phyloP scores from a whole-genome alignment of 2,329 filamentous ascomycete genomes.

The Ascochyta lentis region DNA sequence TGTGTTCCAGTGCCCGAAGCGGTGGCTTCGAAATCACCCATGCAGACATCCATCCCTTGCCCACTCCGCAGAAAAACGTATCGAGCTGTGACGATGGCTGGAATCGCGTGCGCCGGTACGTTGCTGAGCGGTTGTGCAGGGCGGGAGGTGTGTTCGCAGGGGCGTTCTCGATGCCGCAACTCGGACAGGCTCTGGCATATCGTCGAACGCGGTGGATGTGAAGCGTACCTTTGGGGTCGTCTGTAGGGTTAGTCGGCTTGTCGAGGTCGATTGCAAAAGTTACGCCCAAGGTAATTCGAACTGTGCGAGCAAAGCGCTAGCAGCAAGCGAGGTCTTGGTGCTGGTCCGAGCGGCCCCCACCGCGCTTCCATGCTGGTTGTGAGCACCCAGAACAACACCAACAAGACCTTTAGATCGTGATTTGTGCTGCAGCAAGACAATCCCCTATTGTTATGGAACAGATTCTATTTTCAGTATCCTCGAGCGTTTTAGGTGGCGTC shows the following conservation, averaged over 20 bases:
- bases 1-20: slow-evolving; percentile 21
- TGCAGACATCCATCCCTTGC: slow-evolving; percentile 7
- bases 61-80: slow-evolving; percentile 20
- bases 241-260: slow-evolving; percentile 43
- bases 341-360: neutral
- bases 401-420: neutral
- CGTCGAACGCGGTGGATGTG: slow-evolving; percentile 12
- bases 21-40: slow-evolving; percentile 13
- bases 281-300: neutral
- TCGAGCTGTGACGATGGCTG: slow-evolving; percentile 20
- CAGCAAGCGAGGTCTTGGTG: slow-evolving; percentile 15
- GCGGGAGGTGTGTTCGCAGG: slow-evolving; percentile 11
- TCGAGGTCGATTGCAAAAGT: slow-evolving; percentile 19
- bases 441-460: no score
- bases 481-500: no score
- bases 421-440: no score
- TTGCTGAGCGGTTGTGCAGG: slow-evolving; percentile 24
- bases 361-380: neutral
- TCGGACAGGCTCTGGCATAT: slow-evolving; percentile 18
- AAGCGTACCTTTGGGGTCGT: slow-evolving; percentile 47
- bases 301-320: slow-evolving; percentile 7
- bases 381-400: neutral
- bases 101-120: slow-evolving; percentile 31
- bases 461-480: no score
- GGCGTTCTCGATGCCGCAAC: slow-evolving; percentile 28